phyloP scores from a whole-genome alignment of 2,329 filamentous ascomycete genomes.

The Ophiostoma sp. region DNA sequence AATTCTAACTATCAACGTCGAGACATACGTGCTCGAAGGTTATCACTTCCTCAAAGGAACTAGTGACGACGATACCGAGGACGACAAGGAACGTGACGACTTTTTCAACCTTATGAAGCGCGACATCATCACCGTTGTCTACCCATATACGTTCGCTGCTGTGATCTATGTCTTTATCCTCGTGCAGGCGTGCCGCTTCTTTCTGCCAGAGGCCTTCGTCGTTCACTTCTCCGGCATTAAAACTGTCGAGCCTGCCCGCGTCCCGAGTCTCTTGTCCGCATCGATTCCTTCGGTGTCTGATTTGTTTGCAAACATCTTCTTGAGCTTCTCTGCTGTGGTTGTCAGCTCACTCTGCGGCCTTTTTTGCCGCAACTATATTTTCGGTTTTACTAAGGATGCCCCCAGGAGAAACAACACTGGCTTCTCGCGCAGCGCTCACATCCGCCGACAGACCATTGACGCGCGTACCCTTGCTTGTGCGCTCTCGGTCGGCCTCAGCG shows the following conservation, averaged over 20 bases:
- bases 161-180: slow-evolving; percentile 74
- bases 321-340: background rate
- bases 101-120: background rate
- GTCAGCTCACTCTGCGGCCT: background rate
- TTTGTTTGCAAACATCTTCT: slow-evolving; percentile 5
- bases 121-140: slow-evolving; percentile 38
- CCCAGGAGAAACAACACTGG: slow-evolving; percentile 45
- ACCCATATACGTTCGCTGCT: slow-evolving; percentile 68
- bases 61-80: slow-evolving; percentile 6
- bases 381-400: slow-evolving; percentile 40
- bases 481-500: slow-evolving; percentile 57
- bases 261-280: slow-evolving; percentile 32
- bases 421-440: slow-evolving; percentile 40
- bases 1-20: slow-evolving; percentile 16
- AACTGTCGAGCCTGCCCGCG: slow-evolving; percentile 61
- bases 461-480: slow-evolving; percentile 62
- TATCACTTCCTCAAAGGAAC: slow-evolving; percentile 16
- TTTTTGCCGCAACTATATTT: slow-evolving; percentile 72
- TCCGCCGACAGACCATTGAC: slow-evolving; percentile 53
- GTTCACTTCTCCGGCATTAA: slow-evolving; percentile 72
- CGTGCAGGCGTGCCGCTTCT: slow-evolving; percentile 66
- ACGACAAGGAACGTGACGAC: background rate
- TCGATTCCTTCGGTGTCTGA: background rate
- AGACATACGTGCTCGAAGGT: slow-evolving; percentile 13
- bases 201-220: slow-evolving; percentile 71